These are phyloP conservation scores for Adansonia digitata DNA, from an alignment of 345 rosid genomes.

Conservation along the genomic window DNA sequence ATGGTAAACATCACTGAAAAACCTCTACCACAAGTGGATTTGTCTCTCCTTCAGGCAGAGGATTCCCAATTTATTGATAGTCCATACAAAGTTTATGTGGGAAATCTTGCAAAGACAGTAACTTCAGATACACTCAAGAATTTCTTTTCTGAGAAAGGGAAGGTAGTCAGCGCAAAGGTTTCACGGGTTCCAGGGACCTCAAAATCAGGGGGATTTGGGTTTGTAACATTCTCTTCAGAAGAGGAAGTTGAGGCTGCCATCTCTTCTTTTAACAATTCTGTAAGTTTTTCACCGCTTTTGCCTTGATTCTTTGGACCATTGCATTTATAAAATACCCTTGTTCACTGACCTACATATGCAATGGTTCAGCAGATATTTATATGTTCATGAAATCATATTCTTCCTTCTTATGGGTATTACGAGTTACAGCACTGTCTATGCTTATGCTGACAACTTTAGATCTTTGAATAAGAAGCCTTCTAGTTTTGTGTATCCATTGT, in stretches of 20 bases:
- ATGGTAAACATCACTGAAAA: conserved; percentile 85
- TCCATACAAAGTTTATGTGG: conserved; percentile 72
- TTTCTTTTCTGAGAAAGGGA: conserved; percentile 65
- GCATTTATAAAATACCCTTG: neutral
- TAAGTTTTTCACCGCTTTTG: conserved; percentile 37
- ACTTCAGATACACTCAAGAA: conserved; percentile 54
- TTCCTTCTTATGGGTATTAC: neutral
- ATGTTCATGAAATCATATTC: neutral
- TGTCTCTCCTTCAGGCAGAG: conserved; percentile 52
- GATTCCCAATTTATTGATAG: conserved; percentile 68
- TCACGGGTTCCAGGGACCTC: conserved; percentile 80
- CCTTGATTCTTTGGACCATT: neutral
- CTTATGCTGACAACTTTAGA: neutral
- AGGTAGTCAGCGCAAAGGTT: conserved; percentile 77
- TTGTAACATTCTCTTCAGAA: conserved; percentile 74
- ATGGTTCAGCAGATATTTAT: neutral
- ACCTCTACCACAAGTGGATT: conserved; percentile 46
- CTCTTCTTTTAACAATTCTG: conserved; percentile 62
- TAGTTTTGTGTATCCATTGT: neutral
- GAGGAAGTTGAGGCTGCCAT: conserved; percentile 78
- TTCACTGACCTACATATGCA: neutral
- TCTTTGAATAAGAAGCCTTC: neutral
- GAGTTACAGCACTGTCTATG: neutral
- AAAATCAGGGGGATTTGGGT: conserved; percentile 79
- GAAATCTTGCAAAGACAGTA: conserved; percentile 86